Evolutionary conservation across 2,329 filamentous ascomycete species (phyloP).

Genomic region (Clarireedia sp.): DNA sequence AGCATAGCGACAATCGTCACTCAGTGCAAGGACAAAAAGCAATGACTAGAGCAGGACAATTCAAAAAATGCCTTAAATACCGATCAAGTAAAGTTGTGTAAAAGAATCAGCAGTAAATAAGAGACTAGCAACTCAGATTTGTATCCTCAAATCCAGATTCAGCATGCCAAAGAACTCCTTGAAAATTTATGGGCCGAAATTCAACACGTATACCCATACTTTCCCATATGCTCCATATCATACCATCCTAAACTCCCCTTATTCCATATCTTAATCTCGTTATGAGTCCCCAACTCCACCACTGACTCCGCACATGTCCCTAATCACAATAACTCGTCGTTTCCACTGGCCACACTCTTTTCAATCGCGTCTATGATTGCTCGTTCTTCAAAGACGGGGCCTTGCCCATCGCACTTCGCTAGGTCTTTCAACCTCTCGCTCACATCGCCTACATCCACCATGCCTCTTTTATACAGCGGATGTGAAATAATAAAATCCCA

Average conservation of each 20-base stretch:
- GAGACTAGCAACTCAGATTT: too few relatives aligned
- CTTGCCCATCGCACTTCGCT: constrained; percentile 77
- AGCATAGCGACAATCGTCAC: too few relatives aligned
- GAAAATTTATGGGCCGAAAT: background rate
- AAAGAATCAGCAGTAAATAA: too few relatives aligned
- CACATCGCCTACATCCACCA: constrained; percentile 75
- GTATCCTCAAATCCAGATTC: background rate
- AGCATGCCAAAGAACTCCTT: constrained; percentile 1
- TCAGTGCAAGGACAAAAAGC: too few relatives aligned
- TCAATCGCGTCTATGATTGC: constrained; percentile 68
- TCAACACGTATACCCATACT: too few relatives aligned
- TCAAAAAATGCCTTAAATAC: too few relatives aligned
- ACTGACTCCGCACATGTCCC: too few relatives aligned
- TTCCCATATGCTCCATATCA: constrained; percentile 1
- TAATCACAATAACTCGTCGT: constrained; percentile 64
- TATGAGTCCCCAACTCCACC: too few relatives aligned
- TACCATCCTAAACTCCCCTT: constrained; percentile 9
- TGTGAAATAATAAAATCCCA: constrained; percentile 88
- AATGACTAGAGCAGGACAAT: too few relatives aligned
- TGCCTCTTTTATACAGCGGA: constrained; percentile 64
- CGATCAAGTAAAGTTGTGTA: too few relatives aligned
- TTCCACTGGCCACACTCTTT: constrained; percentile 66
- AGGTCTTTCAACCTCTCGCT: constrained; percentile 68
- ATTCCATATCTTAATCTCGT: background rate
- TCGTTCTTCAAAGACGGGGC: constrained; percentile 77